Evolutionary conservation across 768 basidiomycete species (phyloP).

Genomic region (Auricularia heimuer): DNA sequence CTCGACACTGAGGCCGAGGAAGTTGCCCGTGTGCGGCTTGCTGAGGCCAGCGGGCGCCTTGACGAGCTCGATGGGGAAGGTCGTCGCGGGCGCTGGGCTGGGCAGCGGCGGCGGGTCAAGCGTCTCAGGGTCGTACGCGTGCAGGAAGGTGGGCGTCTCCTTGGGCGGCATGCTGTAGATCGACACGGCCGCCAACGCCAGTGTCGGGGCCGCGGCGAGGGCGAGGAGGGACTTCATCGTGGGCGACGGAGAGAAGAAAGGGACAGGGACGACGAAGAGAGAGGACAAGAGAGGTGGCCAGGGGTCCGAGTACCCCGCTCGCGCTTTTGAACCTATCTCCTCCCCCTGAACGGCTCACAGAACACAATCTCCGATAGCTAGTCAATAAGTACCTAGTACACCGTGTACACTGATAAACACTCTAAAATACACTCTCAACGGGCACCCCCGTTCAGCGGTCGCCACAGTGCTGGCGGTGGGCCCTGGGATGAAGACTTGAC

Average conservation of each 20-base stretch:
- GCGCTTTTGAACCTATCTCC: too few relatives aligned
- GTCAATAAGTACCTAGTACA: too few relatives aligned
- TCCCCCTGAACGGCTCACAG: too few relatives aligned
- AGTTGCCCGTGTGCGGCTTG: conserved; percentile 37
- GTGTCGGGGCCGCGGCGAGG: background rate
- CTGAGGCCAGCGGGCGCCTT: conserved; percentile 22
- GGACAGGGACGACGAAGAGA: background rate
- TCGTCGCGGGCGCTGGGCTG: conserved; percentile 29
- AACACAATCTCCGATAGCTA: too few relatives aligned
- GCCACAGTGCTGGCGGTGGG: too few relatives aligned
- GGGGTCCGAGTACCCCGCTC: too few relatives aligned
- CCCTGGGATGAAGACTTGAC: too few relatives aligned
- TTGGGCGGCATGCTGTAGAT: background rate
- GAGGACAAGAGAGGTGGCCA: background rate
- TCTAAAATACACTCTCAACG: too few relatives aligned
- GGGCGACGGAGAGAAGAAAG: background rate
- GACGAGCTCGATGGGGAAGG: conserved; percentile 35
- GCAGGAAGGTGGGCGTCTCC: background rate
- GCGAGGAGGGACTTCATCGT: background rate
- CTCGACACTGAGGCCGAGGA: conserved; percentile 53
- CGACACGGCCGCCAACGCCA: background rate
- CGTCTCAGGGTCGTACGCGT: conserved; percentile 39
- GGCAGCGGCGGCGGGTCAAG: conserved; percentile 44
- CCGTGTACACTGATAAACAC: too few relatives aligned
- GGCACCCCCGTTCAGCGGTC: too few relatives aligned